Base-by-base conservation (phyloP, 2,329 filamentous ascomycete species). In the Sclerotiophoma versabilis region DNA sequence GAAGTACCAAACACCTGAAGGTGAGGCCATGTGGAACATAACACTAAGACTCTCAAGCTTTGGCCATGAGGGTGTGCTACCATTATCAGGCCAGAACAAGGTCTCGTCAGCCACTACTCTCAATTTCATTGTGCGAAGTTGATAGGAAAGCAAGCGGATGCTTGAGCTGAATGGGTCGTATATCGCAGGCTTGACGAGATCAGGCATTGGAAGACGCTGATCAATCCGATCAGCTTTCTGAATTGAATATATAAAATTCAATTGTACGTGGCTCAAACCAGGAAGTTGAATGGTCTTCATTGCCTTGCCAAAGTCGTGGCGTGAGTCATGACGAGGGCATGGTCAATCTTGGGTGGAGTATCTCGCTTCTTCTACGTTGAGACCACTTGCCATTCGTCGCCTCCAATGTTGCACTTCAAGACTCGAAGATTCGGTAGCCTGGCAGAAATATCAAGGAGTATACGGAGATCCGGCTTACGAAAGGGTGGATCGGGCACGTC, bases 1-100 rank as follows among this genome's bases (percentile, higher is more conserved):
- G 23, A 65, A 67, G 33, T 65, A 67, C 61, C 59, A 67, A 8
- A 19, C 9, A 11, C 64, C 64, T 5, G 58, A 63, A 10, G 64
- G 61, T 12, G 22, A 47, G 7, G 25, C 54, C 12, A 45, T 44
- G 50, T 62, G 55, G 38, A 65, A 63, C 53, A 62, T 54, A 23
- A 46, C 43, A 23, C 43, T 46, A 22, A 46, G 25, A 46, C 32
- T 46, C 43, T 46, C 32, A 27, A 46, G 43, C n/a, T 37, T 46
- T 23, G 32, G 23, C 43, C 32, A 46, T 37, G 25, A 36, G 43
- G 59, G 54, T 14, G 36, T 46, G 12, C 36, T 45, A 11, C 38
- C 37, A 45, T 58, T 49, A 9, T 36, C 33, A n/a, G 54, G 51
- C 54, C 59, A 62, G 53, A 67, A 67, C 10, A 66, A 41, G 3